Conservation (phyloP, 495 filamentous ascomycete species). For the Penicillium salamii region DNA sequence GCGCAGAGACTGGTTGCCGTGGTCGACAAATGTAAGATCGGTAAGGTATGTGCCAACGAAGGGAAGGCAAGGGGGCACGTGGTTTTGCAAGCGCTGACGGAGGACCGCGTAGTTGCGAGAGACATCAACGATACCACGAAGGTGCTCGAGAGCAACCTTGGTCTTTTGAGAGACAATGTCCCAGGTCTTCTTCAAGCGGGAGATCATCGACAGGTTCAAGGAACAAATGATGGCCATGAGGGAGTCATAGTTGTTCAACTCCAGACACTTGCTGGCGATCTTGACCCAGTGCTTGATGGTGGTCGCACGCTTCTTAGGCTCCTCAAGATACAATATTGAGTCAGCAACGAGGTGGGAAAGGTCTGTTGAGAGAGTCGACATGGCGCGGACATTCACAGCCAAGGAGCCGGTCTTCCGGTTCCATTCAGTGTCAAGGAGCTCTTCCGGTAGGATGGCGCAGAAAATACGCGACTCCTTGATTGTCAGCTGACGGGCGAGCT, state of each 20-base stretch:
- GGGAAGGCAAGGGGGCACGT: conserved; percentile 89
- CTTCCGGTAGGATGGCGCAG: conserved; percentile 87
- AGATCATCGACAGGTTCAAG: conserved; percentile 85
- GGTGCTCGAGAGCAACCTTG: conserved; percentile 69
- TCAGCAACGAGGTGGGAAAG: conserved; percentile 93
- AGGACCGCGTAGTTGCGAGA: conserved; percentile 91
- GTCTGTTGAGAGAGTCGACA: conserved; percentile 90
- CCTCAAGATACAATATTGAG: conserved; percentile 80
- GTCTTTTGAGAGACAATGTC: conserved; percentile 84
- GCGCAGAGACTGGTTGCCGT: conserved; percentile 74
- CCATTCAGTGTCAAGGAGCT: conserved; percentile 93
- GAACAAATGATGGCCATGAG: conserved; percentile 96
- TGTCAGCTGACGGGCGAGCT: conserved; percentile 89
- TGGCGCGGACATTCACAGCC: conserved; percentile 89
- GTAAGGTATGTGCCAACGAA: conserved; percentile 98
- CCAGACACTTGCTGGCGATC: conserved; percentile 80
- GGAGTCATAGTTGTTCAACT: conserved; percentile 93
- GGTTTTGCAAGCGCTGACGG: conserved; percentile 79
- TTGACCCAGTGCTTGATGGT: conserved; percentile 99
- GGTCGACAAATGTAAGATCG: conserved; percentile 74
- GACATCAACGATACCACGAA: conserved; percentile 81
- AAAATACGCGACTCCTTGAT: conserved; percentile 92
- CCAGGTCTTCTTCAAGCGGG: conserved; percentile 91
- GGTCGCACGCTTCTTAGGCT: conserved; percentile 84
- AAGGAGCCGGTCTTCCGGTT: conserved; percentile 75